Percentiles rank a stretch among this genome's conserved stretches.
phyloP scores from a whole-genome alignment of 2,329 filamentous ascomycete species.

The Ploettnerulaceae sp. region DNA sequence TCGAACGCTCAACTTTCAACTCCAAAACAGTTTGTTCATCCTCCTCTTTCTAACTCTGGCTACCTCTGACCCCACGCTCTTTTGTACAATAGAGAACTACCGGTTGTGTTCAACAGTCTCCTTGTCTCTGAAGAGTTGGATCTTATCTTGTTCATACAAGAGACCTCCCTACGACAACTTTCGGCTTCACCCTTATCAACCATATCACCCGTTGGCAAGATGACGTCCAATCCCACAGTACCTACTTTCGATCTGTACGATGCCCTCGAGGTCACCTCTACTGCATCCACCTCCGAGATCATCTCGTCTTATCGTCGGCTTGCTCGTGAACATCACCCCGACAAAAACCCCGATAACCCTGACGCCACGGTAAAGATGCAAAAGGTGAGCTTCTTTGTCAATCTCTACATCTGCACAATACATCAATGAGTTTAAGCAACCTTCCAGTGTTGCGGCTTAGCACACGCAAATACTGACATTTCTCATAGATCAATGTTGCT shows the following conservation, averaged over 20 bases:
- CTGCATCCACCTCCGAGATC: conserved; percentile 17
- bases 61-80: too few species aligned
- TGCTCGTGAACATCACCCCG: conserved; percentile 20
- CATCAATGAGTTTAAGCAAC: not conserved
- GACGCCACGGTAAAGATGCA: conserved; percentile 20
- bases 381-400: conserved; percentile 9
- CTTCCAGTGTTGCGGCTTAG: not conserved
- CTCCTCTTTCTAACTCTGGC: too few species aligned
- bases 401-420: not conserved
- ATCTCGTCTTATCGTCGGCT: conserved; percentile 16
- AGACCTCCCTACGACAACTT: too few species aligned
- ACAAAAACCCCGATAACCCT: conserved; percentile 22
- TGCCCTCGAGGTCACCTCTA: conserved; percentile 11
- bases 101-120: too few species aligned
- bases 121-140: too few species aligned
- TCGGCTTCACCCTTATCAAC: too few species aligned
- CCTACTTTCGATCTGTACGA: conserved; percentile 20
- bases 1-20: too few species aligned
- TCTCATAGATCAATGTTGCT: conserved; percentile 15
- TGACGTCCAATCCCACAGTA: too few species aligned
- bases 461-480: not conserved
- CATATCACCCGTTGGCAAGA: too few species aligned
- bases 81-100: too few species aligned
- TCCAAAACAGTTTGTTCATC: too few species aligned
- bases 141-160: too few species aligned